Percentiles rank a stretch among this genome's conserved stretches.
Evolutionary conservation across 768 basidiomycete genomes (phyloP).

Genomic region (Phanerochaete sordida): DNA sequence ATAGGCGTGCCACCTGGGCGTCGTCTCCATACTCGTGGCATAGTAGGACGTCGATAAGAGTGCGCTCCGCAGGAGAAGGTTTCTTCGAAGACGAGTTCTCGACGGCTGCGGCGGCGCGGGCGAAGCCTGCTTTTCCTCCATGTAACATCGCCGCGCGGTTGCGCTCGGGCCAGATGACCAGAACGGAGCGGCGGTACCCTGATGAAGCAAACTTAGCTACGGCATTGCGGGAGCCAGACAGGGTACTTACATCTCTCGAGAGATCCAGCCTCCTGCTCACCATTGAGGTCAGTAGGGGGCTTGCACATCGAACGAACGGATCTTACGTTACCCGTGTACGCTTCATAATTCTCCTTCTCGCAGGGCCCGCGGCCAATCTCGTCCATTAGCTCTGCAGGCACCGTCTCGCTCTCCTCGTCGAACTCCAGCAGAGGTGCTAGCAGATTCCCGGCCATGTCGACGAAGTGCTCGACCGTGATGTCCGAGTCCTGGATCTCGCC

Average conservation of each 20-base stretch:
- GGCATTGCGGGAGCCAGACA: neutral
- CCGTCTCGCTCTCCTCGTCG: slow-evolving; percentile 14
- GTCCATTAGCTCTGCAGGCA: slow-evolving; percentile 15
- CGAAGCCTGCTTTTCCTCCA: neutral
- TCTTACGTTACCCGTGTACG: slow-evolving; percentile 27
- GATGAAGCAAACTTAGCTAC: neutral
- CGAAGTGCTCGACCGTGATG: slow-evolving; percentile 12
- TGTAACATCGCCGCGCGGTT: slow-evolving; percentile 1
- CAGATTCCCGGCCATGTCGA: slow-evolving; percentile 16
- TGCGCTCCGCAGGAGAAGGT: neutral
- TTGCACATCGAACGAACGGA: neutral
- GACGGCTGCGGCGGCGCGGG: slow-evolving; percentile 7
- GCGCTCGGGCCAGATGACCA: slow-evolving; percentile 22
- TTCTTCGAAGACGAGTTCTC: neutral
- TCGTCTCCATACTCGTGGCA: neutral
- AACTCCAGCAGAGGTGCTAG: neutral
- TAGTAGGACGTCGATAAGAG: slow-evolving; percentile 6
- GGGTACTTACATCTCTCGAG: slow-evolving; percentile 20
- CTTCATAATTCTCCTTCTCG: slow-evolving; percentile 25
- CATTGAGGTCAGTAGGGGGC: neutral
- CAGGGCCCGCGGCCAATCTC: slow-evolving; percentile 12
- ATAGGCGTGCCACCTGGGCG: neutral
- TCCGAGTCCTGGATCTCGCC: slow-evolving; percentile 14
- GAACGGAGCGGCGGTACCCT: slow-evolving; percentile 25
- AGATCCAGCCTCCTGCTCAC: slow-evolving; percentile 16